Conservation (phyloP, 306 rosid species). For the Trifolium subterraneum region DNA sequence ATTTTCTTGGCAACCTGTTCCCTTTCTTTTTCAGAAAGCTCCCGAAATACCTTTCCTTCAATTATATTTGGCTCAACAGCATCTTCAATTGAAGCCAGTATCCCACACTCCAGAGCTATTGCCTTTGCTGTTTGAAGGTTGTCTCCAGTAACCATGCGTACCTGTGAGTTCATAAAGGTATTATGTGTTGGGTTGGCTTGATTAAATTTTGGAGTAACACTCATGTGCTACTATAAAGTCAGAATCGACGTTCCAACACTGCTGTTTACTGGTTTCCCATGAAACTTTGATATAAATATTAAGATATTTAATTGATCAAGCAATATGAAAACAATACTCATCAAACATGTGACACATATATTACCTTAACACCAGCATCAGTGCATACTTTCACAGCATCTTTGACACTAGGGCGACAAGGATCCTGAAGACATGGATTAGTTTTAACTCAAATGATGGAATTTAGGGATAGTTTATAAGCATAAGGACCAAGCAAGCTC, state of each 20-base stretch:
- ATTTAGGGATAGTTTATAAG: constrained; percentile 25
- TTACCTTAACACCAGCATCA: constrained; percentile 93
- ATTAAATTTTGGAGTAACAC: constrained; percentile 36
- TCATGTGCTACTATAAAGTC: constrained; percentile 24
- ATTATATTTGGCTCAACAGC: constrained; percentile 78
- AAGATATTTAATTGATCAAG: constrained; percentile 27
- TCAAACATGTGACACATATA: constrained; percentile 38
- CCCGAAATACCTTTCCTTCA: constrained; percentile 90
- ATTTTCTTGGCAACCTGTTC: constrained; percentile 70
- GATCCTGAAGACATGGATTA: constrained; percentile 66
- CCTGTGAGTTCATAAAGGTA: constrained; percentile 55
- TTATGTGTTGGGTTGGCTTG: constrained; percentile 37
- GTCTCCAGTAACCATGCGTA: constrained; percentile 98
- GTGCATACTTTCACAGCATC: constrained; percentile 80
- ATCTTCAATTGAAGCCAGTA: constrained; percentile 69
- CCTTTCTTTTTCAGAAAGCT: constrained; percentile 74
- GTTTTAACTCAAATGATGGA: constrained; percentile 36
- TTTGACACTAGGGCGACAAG: constrained; percentile 83
- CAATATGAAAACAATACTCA: constrained; percentile 20
- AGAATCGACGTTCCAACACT: constrained; percentile 27
- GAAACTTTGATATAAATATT: constrained; percentile 23
- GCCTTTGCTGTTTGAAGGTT: constrained; percentile 97
- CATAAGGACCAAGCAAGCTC: constrained; percentile 18
- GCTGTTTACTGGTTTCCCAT: constrained; percentile 19
- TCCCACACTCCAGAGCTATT: constrained; percentile 96